phyloP scores from a whole-genome alignment of 768 basidiomycete genomes.

The Tephrocybe rancida region DNA sequence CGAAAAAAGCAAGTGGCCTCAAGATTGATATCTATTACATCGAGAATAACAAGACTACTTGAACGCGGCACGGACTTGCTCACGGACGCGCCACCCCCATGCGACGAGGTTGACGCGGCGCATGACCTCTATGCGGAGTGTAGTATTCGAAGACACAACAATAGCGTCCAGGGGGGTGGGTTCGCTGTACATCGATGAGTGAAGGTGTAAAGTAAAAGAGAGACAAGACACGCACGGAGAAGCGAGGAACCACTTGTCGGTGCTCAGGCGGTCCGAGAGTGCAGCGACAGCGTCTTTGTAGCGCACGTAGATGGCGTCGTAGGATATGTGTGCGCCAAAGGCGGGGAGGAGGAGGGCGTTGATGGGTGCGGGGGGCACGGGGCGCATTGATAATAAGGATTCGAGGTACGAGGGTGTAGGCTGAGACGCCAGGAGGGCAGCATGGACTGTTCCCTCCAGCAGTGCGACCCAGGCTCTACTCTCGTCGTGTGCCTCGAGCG shows the following conservation, averaged over 20 bases:
- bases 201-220: background rate
- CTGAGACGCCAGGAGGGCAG: constrained; percentile 67
- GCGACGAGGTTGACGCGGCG: constrained; percentile 76
- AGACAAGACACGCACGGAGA: constrained; percentile 51
- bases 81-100: constrained; percentile 75
- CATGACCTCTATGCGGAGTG: constrained; percentile 63
- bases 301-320: constrained; percentile 49
- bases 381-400: constrained; percentile 40
- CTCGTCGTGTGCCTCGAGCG: constrained; percentile 64
- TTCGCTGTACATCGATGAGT: constrained; percentile 39
- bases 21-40: background rate
- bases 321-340: constrained; percentile 59
- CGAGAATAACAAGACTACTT: background rate
- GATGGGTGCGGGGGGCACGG: constrained; percentile 35
- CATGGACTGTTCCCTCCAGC: constrained; percentile 76
- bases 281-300: constrained; percentile 75
- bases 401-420: constrained; percentile 45
- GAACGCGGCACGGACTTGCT: constrained; percentile 45
- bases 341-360: constrained; percentile 60
- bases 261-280: constrained; percentile 74
- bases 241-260: constrained; percentile 80
- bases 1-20: too few species aligned
- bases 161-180: constrained; percentile 84
- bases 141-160: constrained; percentile 42
- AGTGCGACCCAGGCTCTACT: constrained; percentile 83